Base-by-base conservation (phyloP, 139 green algal species). In the Tetradesmus lagerheimii region DNA sequence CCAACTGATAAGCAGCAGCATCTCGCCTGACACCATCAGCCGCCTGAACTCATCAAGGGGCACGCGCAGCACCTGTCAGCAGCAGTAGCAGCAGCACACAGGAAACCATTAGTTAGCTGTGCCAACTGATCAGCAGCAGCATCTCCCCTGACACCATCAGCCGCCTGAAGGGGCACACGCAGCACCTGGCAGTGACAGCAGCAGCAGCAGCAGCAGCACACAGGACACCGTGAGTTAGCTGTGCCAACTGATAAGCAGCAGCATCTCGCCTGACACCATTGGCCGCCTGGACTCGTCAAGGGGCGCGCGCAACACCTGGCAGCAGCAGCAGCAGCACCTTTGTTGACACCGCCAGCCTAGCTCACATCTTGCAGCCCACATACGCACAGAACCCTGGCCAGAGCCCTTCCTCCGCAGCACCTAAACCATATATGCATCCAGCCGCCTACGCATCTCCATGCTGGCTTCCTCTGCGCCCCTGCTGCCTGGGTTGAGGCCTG, bases 381-480 rank as follows among this genome's bases (percentile, higher is more conserved):
- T n/a, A 20, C 34, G 16, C 43, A 31, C 81, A 38, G 39, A 1
- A 80, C 39, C 2, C 20, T 9, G 25, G 34, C 45, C 57, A 25
- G 50, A 77, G 20, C 47, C 77, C 35, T 20, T 45, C 31, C 50
- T 67, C n/a, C n/a, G 3, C 31, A 14, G 3, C 31, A 45, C 29
- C 64, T 38, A 37, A 53, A 12, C 12, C 31, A 5, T 27, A 29
- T n/a, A 89, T 25, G n/a, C n/a, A n/a, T n/a, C n/a, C n/a, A n/a
- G n/a, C n/a, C n/a, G n/a, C n/a, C n/a, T 16, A 3, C 41, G 12
- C 83, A 87, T 74, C 89, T 92, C 82, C 83, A 89, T 80, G 45
- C 95, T 95, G 47, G 91, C 89, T 67, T 97, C 94, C 86, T 97
- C 94, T 31, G 47, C 83, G 74, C 96, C 94, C 34, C 91, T 71